Evolutionary conservation across 192 early-diverging fungal species (phyloP).

Genomic region (Powellomyces hirtus): DNA sequence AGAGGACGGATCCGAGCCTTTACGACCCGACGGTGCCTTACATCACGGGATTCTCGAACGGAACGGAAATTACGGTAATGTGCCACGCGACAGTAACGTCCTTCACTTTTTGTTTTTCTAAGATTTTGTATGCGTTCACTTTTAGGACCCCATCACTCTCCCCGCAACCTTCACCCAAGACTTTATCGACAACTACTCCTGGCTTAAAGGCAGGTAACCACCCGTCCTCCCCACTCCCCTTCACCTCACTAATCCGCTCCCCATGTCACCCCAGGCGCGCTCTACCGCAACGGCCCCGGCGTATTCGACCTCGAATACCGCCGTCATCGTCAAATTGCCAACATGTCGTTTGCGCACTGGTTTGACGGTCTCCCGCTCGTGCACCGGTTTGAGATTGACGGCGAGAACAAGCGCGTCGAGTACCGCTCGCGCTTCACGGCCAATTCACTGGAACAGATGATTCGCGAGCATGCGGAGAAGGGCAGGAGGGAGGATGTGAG

Average conservation of each 20-base stretch:
- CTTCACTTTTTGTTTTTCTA: not conserved
- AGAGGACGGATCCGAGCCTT: not conserved
- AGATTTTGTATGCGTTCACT: not conserved
- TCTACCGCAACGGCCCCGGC: conserved; percentile 33
- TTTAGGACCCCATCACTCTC: conserved; percentile 19
- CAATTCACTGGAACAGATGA: conserved; percentile 2
- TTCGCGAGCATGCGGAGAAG: conserved; percentile 12
- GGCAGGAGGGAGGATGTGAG: not conserved
- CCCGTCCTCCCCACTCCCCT: not conserved
- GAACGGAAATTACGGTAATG: conserved; percentile 19
- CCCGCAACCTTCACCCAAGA: not conserved
- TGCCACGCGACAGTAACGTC: not conserved
- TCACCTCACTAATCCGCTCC: not conserved
- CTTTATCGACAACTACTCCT: not conserved
- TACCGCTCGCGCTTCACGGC: conserved; percentile 30
- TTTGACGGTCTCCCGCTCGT: conserved; percentile 32
- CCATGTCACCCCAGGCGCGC: conserved; percentile 14
- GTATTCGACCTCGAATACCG: conserved; percentile 30
- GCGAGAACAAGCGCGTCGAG: conserved; percentile 6
- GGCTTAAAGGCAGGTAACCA: not conserved
- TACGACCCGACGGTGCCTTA: conserved; percentile 25
- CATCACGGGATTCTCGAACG: conserved; percentile 32
- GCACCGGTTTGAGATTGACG: conserved; percentile 30
- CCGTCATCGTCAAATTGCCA: not conserved
- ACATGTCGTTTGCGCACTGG: conserved; percentile 28